Base-by-base conservation (phyloP, 2,329 filamentous ascomycete genomes). In the Botryotinia convoluta region DNA sequence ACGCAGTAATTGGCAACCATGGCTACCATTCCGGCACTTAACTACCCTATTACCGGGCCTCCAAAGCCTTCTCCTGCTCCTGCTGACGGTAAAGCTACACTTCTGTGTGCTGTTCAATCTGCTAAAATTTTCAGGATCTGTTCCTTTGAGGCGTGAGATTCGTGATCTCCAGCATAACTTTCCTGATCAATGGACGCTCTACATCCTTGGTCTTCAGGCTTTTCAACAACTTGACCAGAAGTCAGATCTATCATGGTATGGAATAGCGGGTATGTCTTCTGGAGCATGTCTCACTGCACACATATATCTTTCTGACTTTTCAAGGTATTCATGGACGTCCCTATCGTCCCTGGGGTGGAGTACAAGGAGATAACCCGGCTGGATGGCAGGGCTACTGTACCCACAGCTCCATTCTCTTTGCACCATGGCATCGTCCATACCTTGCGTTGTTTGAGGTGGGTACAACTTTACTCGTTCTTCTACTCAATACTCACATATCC, bases 341-440 rank as follows among this genome's bases (percentile, higher is more conserved):
- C 2, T 89, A 84, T 76, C 80, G 82, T 26, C 79, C 86, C 2
- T 92, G 89, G 88, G 87, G 90, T 79, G 84, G 82, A 32, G 86
- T 84, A 1, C 76, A 81, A 67, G 83, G 85, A 57, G 85, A 87
- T 26, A 77, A 77, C 54, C 45, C 72, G 1, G 42, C 18, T 37
- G 74, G 73, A 54, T 77, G 74, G 75, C 74, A 77, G 67, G 78
- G 77, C 9, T 97, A 94, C 81, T 97, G 94, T 81, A 88, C 89
- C 22, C 94, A 97, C 82, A 88, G 86, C 37, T 92, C 92, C 1
- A 89, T 91, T 59, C 84, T 96, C 26, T 96, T 97, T 80, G 89
- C 91, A 57, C 87, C 90, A 57, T 97, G 94, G 94, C 94, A 97
- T 84, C 89, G 94, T 68, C 92, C 93, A 1, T 97, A 95, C 81